Base-by-base conservation (phyloP, 2,329 filamentous ascomycete genomes). In the Colletotrichum siamense region DNA sequence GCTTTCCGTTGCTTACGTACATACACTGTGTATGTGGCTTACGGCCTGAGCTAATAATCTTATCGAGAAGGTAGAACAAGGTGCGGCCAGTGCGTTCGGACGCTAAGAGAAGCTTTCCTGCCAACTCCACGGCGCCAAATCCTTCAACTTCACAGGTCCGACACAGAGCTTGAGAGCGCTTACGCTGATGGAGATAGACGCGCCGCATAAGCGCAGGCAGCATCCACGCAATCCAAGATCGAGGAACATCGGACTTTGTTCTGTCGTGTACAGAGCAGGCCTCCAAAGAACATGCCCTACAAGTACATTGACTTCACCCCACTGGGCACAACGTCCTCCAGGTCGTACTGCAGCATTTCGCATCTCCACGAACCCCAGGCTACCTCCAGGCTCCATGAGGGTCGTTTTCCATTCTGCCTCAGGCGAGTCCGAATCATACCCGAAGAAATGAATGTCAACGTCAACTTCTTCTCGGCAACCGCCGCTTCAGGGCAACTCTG, bases 1-100 rank as follows among this genome's bases (percentile, higher is more conserved):
- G 18, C 22, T 36, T 59, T 22, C n/a, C 8, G 5, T 7, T 30
- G 55, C 73, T 76, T 76, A 64, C 44, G 44, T 52, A 52, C 44
- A 13, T 52, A 52, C 44, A 52, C 44, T 22, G 44, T 52, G 44
- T 52, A 24, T 52, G 39, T 52, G 62, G 24, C 24, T 65, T 36
- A 73, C 64, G 26, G n/a, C 16, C 18, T 8, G 18, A 10, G 26
- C 26, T 28, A 13, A 18, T 30, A 55, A 63, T 44, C 69, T 72
- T 55, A 71, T 66, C 55, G 24, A 52, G 59, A 13, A 32, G 13
- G n/a, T 22, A 26, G 36, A 75, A 75, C 71, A 77, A 77, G 66
- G 66, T 77, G 75, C 63, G 75, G 75, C 71, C 75, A 77, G 75
- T 77, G 75, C 75, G 72, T 68, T 75, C 66, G 65, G 74, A 66